Percentiles rank a stretch among this genome's conserved stretches.
Conservation (phyloP, 2,329 filamentous ascomycete genomes). For the Exophiala aquamarina region DNA sequence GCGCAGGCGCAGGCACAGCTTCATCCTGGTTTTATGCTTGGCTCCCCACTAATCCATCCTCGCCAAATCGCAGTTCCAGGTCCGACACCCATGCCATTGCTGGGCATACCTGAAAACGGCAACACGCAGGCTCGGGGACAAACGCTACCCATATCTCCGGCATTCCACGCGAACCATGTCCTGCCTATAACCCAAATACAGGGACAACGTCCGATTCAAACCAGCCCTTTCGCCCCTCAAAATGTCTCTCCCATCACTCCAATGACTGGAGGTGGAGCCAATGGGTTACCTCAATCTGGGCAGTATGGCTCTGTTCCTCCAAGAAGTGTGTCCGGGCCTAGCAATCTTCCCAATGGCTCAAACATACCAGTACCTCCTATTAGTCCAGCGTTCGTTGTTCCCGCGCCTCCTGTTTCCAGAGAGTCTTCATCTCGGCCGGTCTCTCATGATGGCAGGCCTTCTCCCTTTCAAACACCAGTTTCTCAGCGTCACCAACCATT, state of each 20-base stretch:
- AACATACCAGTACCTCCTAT: constrained; percentile 1
- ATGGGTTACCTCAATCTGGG: too few relatives aligned
- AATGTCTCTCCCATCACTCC: too few relatives aligned
- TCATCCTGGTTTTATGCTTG: constrained; percentile 5
- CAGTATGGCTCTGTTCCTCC: too few relatives aligned
- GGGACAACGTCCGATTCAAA: neutral
- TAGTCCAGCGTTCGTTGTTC: constrained; percentile 3
- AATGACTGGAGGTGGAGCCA: too few relatives aligned
- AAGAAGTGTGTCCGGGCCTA: too few relatives aligned
- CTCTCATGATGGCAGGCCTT: constrained; percentile 17
- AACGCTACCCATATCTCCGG: neutral
- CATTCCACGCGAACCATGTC: constrained; percentile 4
- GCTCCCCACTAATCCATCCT: constrained; percentile 13
- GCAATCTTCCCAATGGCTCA: neutral
- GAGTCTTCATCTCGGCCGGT: constrained; percentile 18
- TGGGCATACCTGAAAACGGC: constrained; percentile 19
- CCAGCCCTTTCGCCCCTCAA: too few relatives aligned
- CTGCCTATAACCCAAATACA: constrained; percentile 4
- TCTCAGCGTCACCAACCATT: constrained; percentile 10
- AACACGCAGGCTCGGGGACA: too few relatives aligned
- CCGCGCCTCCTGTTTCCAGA: constrained; percentile 5
- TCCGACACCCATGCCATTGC: constrained; percentile 5
- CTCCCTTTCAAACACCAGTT: constrained; percentile 14
- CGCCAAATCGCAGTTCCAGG: constrained; percentile 5
- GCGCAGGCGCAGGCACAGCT: neutral